phyloP scores from a whole-genome alignment of 768 basidiomycete species.

The Podaxis sp. region DNA sequence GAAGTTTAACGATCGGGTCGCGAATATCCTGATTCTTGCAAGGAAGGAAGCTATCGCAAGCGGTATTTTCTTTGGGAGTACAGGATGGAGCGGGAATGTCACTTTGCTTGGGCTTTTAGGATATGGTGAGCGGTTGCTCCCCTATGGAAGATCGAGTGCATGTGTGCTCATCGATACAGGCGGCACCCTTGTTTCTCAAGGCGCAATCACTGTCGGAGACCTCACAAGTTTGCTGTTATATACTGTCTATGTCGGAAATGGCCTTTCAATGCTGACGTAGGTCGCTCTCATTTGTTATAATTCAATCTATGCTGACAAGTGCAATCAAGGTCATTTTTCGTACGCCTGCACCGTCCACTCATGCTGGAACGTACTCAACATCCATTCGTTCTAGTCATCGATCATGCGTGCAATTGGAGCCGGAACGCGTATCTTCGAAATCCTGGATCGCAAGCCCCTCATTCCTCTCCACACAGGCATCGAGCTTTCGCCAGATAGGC shows the following conservation, averaged over 20 bases:
- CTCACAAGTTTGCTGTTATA: slow-evolving; percentile 88
- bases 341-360: slow-evolving; percentile 35
- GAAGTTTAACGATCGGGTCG: slow-evolving; percentile 71
- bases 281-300: slow-evolving; percentile 22
- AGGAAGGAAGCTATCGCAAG: slow-evolving; percentile 87
- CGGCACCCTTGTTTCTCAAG: slow-evolving; percentile 85
- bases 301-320: slow-evolving; percentile 9
- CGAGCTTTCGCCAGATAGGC: slow-evolving; percentile 50
- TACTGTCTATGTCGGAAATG: slow-evolving; percentile 84
- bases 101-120: slow-evolving; percentile 86
- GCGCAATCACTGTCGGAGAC: slow-evolving; percentile 89
- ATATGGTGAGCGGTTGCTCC: slow-evolving; percentile 60
- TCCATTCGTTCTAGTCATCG: slow-evolving; percentile 56
- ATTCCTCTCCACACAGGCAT: slow-evolving; percentile 68
- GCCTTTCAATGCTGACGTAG: slow-evolving; percentile 78
- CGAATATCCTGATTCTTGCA: slow-evolving; percentile 69
- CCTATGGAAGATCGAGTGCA: not conserved
- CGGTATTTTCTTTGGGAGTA: slow-evolving; percentile 91
- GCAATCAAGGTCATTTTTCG: slow-evolving; percentile 47
- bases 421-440: slow-evolving; percentile 89
- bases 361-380: not conserved
- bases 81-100: slow-evolving; percentile 91
- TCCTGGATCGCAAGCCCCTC: slow-evolving; percentile 77
- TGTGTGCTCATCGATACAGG: slow-evolving; percentile 42
- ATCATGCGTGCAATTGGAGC: slow-evolving; percentile 98